Evolutionary conservation across 2,329 filamentous ascomycete species (phyloP), one percentile per base, ranked within the genome.

Genomic region (Neonectria magnoliae): DNA sequence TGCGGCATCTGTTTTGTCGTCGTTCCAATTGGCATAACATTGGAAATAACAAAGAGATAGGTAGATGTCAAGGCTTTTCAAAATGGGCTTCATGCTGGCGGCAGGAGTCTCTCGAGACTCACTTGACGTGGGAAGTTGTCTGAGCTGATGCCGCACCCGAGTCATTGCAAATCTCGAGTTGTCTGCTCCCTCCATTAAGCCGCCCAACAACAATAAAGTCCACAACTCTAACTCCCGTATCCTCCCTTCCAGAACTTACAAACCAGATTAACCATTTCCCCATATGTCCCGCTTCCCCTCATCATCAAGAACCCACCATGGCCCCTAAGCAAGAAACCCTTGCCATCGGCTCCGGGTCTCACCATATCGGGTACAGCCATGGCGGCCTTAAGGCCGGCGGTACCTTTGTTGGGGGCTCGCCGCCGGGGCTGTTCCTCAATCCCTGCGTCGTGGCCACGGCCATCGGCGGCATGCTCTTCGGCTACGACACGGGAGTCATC

Each of bases 401-500:
- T 11, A 62, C 60, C 50, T 61, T 62, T 47, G 67, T 68, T 27
- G 68, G 68, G n/a, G 66, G 67, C 29, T 64, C 64, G 14, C 53
- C 57, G 14, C 66, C 68, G 0, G 66, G 68, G 1, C 45, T 70
- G 25, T 70, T 67, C 57, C 50, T 69, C 27, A 65, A 63, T 42
- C 62, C 67, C 22, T 67, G 65, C 36, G 61, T 69, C 22, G 45
- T 70, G 11, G 63, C 68, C 20, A 70, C 66, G 5, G 66, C 68
- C 22, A 70, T 68, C 9, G 66, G 68, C 25, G 68, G 68, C 27
- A 68, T 68, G 63, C 61, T 70, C 25, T 69, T 69, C 36, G 81
- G 82, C 22, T 85, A 85, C 61, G 83, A 85, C 58, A 85, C 82
- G 14, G 82, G 82, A 14, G 80, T 83, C 67, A 85, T 85, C 48